Conservation (phyloP, 2,329 filamentous ascomycete species). For the Thielaviopsis euricoi region DNA sequence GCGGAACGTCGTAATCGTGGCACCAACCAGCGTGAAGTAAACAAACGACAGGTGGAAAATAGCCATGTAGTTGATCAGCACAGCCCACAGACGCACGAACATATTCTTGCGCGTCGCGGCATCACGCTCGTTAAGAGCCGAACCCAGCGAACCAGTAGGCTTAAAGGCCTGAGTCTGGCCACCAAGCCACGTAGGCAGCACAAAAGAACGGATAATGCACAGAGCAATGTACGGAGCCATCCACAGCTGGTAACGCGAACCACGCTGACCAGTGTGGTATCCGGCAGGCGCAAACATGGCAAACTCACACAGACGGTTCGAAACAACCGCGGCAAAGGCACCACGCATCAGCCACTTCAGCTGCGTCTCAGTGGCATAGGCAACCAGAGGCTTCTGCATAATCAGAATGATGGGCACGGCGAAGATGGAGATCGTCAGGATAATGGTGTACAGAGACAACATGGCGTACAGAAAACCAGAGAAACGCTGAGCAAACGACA, state of each 20-base stretch:
- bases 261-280: constrained; percentile 41
- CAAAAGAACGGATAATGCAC: constrained; percentile 39
- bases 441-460: constrained; percentile 37
- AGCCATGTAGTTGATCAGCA: constrained; percentile 38
- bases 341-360: constrained; percentile 41
- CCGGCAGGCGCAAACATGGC: constrained; percentile 42
- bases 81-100: constrained; percentile 34
- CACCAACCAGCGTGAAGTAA: constrained; percentile 33
- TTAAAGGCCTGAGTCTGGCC: constrained; percentile 42
- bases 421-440: constrained; percentile 36
- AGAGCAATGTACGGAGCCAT: constrained; percentile 46
- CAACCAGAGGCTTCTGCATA: constrained; percentile 39
- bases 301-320: constrained; percentile 39
- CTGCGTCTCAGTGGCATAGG: constrained; percentile 34
- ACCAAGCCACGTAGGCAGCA: constrained; percentile 42
- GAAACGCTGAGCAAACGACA: constrained; percentile 40
- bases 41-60: constrained; percentile 38
- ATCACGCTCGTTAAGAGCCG: constrained; percentile 41
- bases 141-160: constrained; percentile 40
- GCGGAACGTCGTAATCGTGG: constrained; percentile 33
- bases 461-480: constrained; percentile 41
- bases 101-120: constrained; percentile 33
- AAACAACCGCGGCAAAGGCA: constrained; percentile 33
- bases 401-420: constrained; percentile 42
- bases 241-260: constrained; percentile 40